Conservation (phyloP, 495 filamentous ascomycete species). For the Neurospora sp. region DNA sequence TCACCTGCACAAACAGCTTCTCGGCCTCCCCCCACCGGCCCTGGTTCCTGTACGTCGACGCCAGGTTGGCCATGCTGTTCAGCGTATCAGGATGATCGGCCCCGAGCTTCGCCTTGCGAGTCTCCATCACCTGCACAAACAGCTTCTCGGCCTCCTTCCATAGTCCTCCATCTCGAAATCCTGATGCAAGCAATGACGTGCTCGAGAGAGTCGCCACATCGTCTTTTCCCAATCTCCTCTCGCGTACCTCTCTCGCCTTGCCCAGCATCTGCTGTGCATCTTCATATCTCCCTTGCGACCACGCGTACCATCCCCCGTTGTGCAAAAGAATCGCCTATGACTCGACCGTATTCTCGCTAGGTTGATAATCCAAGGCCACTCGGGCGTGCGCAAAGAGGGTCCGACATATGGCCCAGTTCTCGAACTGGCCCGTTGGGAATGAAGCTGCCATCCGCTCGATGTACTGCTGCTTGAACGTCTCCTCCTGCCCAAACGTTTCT, state of each 20-base stretch:
- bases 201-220: constrained; percentile 1
- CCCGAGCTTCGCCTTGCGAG: too few relatives aligned
- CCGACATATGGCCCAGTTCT: background rate
- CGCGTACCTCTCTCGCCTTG: constrained; percentile 2
- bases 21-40: too few relatives aligned
- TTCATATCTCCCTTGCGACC: constrained; percentile 12
- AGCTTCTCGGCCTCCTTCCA: too few relatives aligned
- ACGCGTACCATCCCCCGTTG: constrained; percentile 16
- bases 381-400: background rate
- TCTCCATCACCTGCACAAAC: too few relatives aligned
- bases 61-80: too few relatives aligned
- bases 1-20: too few relatives aligned
- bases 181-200: constrained; percentile 1
- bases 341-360: constrained; percentile 1
- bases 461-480: constrained; percentile 25
- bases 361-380: constrained; percentile 5
- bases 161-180: background rate
- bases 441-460: constrained; percentile 18
- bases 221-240: constrained; percentile 4
- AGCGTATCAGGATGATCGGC: too few relatives aligned
- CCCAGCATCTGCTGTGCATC: constrained; percentile 7
- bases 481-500: constrained; percentile 14
- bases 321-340: constrained; percentile 4
- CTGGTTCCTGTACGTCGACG: too few relatives aligned
- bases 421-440: constrained; percentile 30